Conservation (phyloP, 257 asterid species). For the Gynochthodes officinalis region DNA sequence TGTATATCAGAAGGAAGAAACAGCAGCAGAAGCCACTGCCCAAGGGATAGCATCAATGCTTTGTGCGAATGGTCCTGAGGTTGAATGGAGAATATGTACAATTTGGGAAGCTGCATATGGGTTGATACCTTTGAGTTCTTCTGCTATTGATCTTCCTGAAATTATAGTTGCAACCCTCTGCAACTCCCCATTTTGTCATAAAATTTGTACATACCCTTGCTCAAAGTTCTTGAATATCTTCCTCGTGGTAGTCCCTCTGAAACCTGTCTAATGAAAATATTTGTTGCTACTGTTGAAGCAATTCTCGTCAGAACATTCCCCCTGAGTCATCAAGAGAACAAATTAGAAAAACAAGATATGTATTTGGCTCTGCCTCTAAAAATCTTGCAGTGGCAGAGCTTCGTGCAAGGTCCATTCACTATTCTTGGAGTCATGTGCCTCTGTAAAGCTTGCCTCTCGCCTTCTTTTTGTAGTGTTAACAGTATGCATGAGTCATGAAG, state of each 20-base stretch:
- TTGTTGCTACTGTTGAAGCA: constrained; percentile 94
- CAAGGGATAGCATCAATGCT: no score
- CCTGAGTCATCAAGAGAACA: constrained; percentile 75
- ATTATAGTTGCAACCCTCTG: constrained; percentile 81
- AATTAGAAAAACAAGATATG: constrained; percentile 61
- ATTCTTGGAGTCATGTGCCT: no score
- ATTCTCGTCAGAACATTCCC: constrained; percentile 92
- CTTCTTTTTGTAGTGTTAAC: no score
- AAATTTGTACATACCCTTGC: constrained; percentile 85
- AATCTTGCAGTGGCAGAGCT: no score
- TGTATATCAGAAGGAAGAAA: no score
- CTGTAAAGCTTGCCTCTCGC: no score
- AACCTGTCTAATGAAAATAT: constrained; percentile 92
- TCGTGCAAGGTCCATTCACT: no score
- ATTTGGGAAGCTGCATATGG: constrained; percentile 99
- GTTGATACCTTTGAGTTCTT: constrained; percentile 85
- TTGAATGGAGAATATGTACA: constrained; percentile 97
- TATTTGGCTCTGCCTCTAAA: constrained; percentile 74
- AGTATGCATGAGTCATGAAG: constrained; percentile 97
- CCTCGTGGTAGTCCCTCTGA: constrained; percentile 97
- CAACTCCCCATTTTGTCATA: constrained; percentile 89
- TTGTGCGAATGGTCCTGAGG: no score
- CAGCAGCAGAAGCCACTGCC: no score
- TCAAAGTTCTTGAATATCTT: no score
- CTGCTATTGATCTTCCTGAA: constrained; percentile 93